phyloP scores from a whole-genome alignment of 371 early-diverging fungal genomes.

The Circinella umbellata region DNA sequence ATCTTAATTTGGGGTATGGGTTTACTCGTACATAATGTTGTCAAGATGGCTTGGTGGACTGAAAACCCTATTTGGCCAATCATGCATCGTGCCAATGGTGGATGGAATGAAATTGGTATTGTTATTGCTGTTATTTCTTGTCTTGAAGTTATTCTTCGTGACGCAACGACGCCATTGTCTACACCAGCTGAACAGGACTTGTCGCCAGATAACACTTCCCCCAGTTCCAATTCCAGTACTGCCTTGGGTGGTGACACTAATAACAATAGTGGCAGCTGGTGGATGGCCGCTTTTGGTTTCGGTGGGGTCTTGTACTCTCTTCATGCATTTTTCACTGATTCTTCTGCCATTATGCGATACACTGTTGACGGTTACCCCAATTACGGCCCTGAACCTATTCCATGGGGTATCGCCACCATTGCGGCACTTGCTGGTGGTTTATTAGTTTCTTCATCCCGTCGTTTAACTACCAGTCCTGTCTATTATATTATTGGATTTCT shows the following conservation, averaged over 20 bases:
- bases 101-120: conserved; percentile 69
- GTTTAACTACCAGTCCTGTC: conserved; percentile 55
- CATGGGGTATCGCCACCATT: conserved; percentile 75
- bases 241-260: conserved; percentile 4
- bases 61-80: conserved; percentile 86
- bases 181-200: conserved; percentile 10
- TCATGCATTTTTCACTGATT: conserved; percentile 79
- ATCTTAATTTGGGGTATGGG: conserved; percentile 72
- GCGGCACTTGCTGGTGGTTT: conserved; percentile 62
- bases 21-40: conserved; percentile 67
- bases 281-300: conserved; percentile 63
- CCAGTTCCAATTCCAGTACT: background rate
- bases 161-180: conserved; percentile 14
- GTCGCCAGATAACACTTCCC: background rate
- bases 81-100: conserved; percentile 75
- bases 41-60: conserved; percentile 77
- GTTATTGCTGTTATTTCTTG: conserved; percentile 64
- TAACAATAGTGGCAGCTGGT: conserved; percentile 43
- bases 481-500: conserved; percentile 67
- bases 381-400: conserved; percentile 77
- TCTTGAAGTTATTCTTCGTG: conserved; percentile 57
- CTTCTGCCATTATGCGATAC: conserved; percentile 78
- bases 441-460: conserved; percentile 60
- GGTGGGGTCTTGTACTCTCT: conserved; percentile 73
- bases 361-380: conserved; percentile 77